Conservation (phyloP, 495 filamentous ascomycete genomes). For the Extremus antarcticus region DNA sequence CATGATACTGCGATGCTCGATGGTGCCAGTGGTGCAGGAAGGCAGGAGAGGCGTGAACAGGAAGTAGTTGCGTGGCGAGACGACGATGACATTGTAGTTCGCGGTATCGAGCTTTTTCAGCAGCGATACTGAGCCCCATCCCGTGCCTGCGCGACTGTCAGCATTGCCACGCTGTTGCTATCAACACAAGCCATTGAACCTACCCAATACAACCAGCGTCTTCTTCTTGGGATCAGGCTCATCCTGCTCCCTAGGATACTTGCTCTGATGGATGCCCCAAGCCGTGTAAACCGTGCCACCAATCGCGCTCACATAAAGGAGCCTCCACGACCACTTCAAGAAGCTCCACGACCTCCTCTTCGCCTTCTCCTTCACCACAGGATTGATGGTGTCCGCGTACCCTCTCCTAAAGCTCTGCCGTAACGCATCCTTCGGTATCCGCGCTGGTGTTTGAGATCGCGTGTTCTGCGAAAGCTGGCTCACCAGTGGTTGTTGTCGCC, state of each 20-base stretch:
- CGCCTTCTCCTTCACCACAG: conserved; percentile 17
- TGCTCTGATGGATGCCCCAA: conserved; percentile 70
- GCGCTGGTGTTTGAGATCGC: neutral
- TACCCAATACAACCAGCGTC: conserved; percentile 92
- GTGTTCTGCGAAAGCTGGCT: neutral
- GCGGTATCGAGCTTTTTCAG: conserved; percentile 95
- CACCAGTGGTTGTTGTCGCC: neutral
- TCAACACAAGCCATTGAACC: conserved; percentile 4
- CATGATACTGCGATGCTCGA: conserved; percentile 99
- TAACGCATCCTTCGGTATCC: neutral
- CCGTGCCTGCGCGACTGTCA: conserved; percentile 52
- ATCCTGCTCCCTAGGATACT: conserved; percentile 70
- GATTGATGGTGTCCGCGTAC: conserved; percentile 14
- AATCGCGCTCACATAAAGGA: conserved; percentile 59
- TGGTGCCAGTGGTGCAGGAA: conserved; percentile 90
- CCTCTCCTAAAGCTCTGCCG: conserved; percentile 16
- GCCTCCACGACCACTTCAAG: conserved; percentile 64
- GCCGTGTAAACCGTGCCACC: conserved; percentile 57
- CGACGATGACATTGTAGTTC: conserved; percentile 96
- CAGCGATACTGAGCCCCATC: conserved; percentile 93
- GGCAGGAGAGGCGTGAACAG: conserved; percentile 96
- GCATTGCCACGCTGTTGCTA: neutral
- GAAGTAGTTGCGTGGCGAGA: conserved; percentile 98
- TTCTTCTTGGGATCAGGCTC: conserved; percentile 84
- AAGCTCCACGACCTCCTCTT: conserved; percentile 31